Conservation (phyloP, 2,329 filamentous ascomycete genomes). For the Botrytis byssoidea region DNA sequence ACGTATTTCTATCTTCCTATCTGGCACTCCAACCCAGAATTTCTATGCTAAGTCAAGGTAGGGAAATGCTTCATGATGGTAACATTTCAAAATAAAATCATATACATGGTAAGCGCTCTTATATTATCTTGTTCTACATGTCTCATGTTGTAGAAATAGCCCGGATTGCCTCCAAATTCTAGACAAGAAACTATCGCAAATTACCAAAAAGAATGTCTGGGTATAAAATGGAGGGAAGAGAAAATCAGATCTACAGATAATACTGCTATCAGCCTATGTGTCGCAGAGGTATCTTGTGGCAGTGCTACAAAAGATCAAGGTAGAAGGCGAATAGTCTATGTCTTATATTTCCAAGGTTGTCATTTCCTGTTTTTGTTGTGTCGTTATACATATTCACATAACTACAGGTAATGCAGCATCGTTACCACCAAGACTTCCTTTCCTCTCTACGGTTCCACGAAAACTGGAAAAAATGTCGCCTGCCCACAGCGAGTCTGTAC, state of each 20-base stretch:
- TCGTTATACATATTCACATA: conserved; percentile 29
- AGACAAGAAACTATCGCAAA: conserved; percentile 65
- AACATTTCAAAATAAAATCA: conserved; percentile 22
- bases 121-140: no score
- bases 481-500: conserved; percentile 23
- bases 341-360: conserved; percentile 57
- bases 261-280: conserved; percentile 60
- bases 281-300: conserved; percentile 39
- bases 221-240: conserved; percentile 66
- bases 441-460: conserved; percentile 53
- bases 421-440: conserved; percentile 55
- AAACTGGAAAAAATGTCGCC: conserved; percentile 43
- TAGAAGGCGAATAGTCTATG: conserved; percentile 44
- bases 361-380: conserved; percentile 25
- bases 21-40: not conserved
- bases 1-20: not conserved
- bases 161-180: conserved; percentile 69
- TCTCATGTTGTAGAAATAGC: conserved; percentile 59
- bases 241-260: conserved; percentile 61
- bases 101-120: conserved; percentile 15
- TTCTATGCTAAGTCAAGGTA: conserved; percentile 16
- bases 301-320: not conserved
- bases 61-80: conserved; percentile 54
- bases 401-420: conserved; percentile 57
- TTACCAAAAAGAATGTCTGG: conserved; percentile 58